Conservation (phyloP, 2,329 filamentous ascomycete genomes). For the Colletotrichum truncatum region DNA sequence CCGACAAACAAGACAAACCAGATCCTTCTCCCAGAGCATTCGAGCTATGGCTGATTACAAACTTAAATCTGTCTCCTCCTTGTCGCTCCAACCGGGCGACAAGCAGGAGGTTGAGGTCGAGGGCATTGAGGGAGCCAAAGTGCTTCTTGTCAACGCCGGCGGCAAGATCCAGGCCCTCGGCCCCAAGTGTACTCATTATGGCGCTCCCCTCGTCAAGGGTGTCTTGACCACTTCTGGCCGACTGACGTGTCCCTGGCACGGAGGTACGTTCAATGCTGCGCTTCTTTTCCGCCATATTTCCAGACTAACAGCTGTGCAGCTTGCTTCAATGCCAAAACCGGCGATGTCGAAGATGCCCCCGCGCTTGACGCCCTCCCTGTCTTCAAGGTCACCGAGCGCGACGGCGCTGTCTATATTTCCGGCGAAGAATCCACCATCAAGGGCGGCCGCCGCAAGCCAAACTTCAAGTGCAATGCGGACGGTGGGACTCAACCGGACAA, state of each 20-base stretch:
- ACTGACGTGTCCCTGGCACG: slow-evolving; percentile 95
- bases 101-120: slow-evolving; percentile 93
- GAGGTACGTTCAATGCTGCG: slow-evolving; percentile 66
- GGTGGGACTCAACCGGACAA: slow-evolving; percentile 63
- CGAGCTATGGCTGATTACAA: slow-evolving; percentile 68
- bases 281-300: background rate
- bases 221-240: slow-evolving; percentile 84
- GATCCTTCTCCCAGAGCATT: slow-evolving; percentile 36
- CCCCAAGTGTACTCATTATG: slow-evolving; percentile 90
- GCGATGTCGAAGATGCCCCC: slow-evolving; percentile 95
- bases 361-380: slow-evolving; percentile 86
- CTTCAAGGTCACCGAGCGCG: slow-evolving; percentile 83
- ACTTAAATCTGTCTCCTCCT: slow-evolving; percentile 79
- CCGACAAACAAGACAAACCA: background rate
- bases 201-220: slow-evolving; percentile 87
- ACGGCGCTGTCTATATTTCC: slow-evolving; percentile 85
- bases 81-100: slow-evolving; percentile 80
- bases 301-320: slow-evolving; percentile 58
- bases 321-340: slow-evolving; percentile 89
- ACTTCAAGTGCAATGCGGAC: slow-evolving; percentile 72
- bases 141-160: slow-evolving; percentile 83
- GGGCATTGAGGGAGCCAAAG: slow-evolving; percentile 85
- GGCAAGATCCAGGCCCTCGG: slow-evolving; percentile 83
- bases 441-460: slow-evolving; percentile 75
- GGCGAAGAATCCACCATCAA: slow-evolving; percentile 84